These are phyloP conservation scores for Metschnikowia shivogae DNA, from an alignment of 805 yeast species.

Conservation along the genomic window DNA sequence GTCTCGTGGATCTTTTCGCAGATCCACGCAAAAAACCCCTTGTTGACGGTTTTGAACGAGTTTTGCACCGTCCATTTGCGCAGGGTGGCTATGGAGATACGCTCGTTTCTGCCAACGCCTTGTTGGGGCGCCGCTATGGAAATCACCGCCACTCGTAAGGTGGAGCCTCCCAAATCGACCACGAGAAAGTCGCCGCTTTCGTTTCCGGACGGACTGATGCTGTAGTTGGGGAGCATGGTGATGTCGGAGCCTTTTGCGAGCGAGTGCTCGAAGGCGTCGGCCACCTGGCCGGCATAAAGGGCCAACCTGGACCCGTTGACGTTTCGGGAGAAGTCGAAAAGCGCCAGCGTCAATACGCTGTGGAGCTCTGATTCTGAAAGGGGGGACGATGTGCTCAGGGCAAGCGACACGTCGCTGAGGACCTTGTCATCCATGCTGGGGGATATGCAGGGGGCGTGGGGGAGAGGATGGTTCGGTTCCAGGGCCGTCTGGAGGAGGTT, in stretches of 20 bases:
- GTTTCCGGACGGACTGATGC: conserved; percentile 35
- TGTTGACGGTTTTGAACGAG: conserved; percentile 36
- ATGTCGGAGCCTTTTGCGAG: conserved; percentile 24
- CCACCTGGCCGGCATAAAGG: conserved; percentile 19
- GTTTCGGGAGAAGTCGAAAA: conserved; percentile 6
- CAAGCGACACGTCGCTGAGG: conserved; percentile 8
- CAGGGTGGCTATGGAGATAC: conserved; percentile 28
- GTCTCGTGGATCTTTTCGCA: conserved; percentile 31
- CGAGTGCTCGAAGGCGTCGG: conserved; percentile 28
- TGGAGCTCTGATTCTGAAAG: conserved; percentile 4
- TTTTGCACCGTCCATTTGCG: conserved; percentile 38
- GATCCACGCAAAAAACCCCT: conserved; percentile 41
- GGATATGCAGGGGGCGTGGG: neutral
- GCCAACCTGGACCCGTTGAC: conserved; percentile 6
- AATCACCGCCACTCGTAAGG: conserved; percentile 42
- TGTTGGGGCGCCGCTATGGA: conserved; percentile 22
- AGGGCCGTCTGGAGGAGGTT: neutral
- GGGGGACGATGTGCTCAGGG: conserved; percentile 11
- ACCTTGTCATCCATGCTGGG: conserved; percentile 1
- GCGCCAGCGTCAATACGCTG: conserved; percentile 8
- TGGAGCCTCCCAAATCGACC: conserved; percentile 58
- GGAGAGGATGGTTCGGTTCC: neutral
- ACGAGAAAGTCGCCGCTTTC: conserved; percentile 39
- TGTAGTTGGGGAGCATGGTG: conserved; percentile 39
- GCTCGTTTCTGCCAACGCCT: conserved; percentile 11